Conservation (phyloP, 352 stramenopile species). For the Phytophthora pisi region DNA sequence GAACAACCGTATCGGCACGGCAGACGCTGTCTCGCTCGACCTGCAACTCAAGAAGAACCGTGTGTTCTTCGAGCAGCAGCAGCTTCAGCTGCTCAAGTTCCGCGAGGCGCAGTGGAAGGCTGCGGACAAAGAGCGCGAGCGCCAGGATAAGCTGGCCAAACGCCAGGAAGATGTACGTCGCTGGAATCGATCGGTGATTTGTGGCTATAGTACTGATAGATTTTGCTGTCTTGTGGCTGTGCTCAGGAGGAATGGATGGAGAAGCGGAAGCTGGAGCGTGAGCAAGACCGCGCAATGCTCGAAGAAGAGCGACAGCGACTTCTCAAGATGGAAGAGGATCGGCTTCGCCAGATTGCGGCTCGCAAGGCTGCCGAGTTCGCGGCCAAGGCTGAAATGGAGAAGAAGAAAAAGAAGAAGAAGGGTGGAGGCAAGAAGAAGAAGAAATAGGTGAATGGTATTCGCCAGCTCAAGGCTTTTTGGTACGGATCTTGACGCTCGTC, state of each 20-base stretch:
- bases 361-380: slow-evolving; percentile 77
- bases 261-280: slow-evolving; percentile 66
- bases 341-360: slow-evolving; percentile 63
- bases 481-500: slow-evolving; percentile 10
- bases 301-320: slow-evolving; percentile 61
- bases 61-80: slow-evolving; percentile 40
- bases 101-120: slow-evolving; percentile 57
- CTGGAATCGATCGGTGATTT: not conserved
- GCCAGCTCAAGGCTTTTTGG: slow-evolving; percentile 26
- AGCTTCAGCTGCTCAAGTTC: slow-evolving; percentile 50
- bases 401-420: slow-evolving; percentile 87
- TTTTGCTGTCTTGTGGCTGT: slow-evolving; percentile 8
- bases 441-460: slow-evolving; percentile 15
- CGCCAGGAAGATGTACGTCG: slow-evolving; percentile 60
- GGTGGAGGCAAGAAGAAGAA: slow-evolving; percentile 69
- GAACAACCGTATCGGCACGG: slow-evolving; percentile 73
- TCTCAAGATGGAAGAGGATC: slow-evolving; percentile 68
- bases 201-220: not conserved
- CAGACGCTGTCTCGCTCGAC: slow-evolving; percentile 58
- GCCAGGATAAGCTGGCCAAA: slow-evolving; percentile 54
- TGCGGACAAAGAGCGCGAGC: slow-evolving; percentile 52
- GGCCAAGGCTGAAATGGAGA: slow-evolving; percentile 75
- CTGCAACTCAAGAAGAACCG: slow-evolving; percentile 60
- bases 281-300: slow-evolving; percentile 48
- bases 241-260: slow-evolving; percentile 77